Base-by-base conservation (phyloP, 208 protist species). In the Trypanosoma cruzi region DNA sequence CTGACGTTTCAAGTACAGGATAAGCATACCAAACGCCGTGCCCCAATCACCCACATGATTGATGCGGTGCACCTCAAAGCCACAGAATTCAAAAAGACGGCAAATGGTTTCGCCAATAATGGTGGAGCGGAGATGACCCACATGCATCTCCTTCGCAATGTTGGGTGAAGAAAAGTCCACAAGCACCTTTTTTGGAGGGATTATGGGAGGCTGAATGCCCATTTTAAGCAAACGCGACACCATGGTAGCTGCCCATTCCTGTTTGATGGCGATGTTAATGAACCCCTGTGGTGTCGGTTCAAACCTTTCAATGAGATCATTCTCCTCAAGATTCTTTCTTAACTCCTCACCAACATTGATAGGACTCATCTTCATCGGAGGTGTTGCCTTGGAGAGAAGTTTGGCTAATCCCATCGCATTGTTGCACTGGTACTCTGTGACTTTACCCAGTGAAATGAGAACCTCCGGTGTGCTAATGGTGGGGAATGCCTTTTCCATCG, bases 31-130 rank as follows among this genome's bases (percentile, higher is more conserved):
- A 85, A 99, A 99, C 48, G 98, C 96, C 32, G 98, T 99, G 65
- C 98, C 98, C 97, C 98, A 99, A 82, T 99, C 98, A 54, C 98
- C 98, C 36, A 99, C 81, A 80, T 99, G 98, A 88, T 99, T 99
- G 67, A 99, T 94, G 61, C 98, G 90, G 22, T 91, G 49, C 1
- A 99, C 98, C 13, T 98, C 79, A 75, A 98, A 89, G 42, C 92
- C 86, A 66, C 89, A 93, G 76, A 97, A 99, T 83, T 99, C 95
- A 44, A 98, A 83, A 63, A 99, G 71, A 26, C 96, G 86, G 62
- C 74, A 90, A 62, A 99, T 80, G 57, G 81, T 84, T 78, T 99
- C 98, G 55, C 98, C 98, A 75, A 99, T 99, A 79, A 99, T 99
- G 52, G 98, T 99, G 36, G 98, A 99, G 44, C 98, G 97, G 18